Base-by-base conservation (phyloP, 78 protist species). In the Cyanophora paradoxa region DNA sequence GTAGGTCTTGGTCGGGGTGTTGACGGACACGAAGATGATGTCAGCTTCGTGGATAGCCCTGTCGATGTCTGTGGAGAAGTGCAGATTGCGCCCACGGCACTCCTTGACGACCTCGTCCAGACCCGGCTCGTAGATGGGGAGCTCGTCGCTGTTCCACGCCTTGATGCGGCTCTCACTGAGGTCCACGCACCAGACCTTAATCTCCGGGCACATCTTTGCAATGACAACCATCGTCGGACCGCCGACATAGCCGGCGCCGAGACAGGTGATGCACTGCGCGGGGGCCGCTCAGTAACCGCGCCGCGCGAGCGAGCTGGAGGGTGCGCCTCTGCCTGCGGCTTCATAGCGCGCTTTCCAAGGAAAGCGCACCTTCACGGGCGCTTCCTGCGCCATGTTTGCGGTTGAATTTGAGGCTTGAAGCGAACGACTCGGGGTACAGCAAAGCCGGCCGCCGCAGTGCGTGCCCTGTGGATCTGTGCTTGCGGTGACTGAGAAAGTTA, bases 81-180 rank as follows among this genome's bases (percentile, higher is more conserved):
- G 87, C 34, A 94, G 92, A 52, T 91, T 94, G 56, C 36, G 28
- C 10, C 80, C 80, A 0, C 86, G 79, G 28, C 28, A 64, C 6
- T 46, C 39, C 40, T 75, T 62, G 31, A 81, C 77, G 34, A 72
- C 31, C 52, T 84, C 95, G 0, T 82, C 81, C 24, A 94, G 86
- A n/a, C 96, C 96, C 13, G 98, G 98, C 71, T 94, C 98, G 79
- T 82, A 94, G 68, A 94, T 86, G 14, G 98, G 98, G 46, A 92
- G 81, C n/a, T 42, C 10, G 67, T 84, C 89, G 10, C 79, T 30
- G 68, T 90, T 88, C 97, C 97, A 93, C 7, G 87, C 90, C 61
- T 41, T 91, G 37, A 93, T 88, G 46, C 26, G 44, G 41, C 20
- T 28, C 62, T 68, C 16, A n/a, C 48, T 68, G 20, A 68, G 31